Percentiles rank a stretch among this genome's conserved stretches.
These are phyloP conservation scores for Sordariomycetes sp. DNA, from an alignment of 2,329 filamentous ascomycete genomes.

Conservation along the genomic window DNA sequence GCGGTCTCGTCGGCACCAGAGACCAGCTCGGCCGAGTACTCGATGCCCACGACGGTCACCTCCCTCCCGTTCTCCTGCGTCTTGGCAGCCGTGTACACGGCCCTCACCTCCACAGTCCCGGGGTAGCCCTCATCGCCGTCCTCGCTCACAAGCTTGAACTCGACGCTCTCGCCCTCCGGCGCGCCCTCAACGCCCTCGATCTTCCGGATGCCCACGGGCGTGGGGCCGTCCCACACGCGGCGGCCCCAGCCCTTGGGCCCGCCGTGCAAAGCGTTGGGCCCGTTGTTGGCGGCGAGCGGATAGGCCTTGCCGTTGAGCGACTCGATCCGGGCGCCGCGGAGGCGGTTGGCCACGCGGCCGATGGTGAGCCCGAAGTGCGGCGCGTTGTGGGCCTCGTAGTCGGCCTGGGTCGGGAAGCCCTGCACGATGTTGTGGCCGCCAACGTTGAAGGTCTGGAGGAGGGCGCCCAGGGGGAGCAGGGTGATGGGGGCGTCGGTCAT, in stretches of 20 bases:
- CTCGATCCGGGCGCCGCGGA: conserved; percentile 60
- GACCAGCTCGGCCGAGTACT: conserved; percentile 80
- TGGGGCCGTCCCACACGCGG: conserved; percentile 64
- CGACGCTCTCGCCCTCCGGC: conserved; percentile 53
- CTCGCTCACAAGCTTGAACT: conserved; percentile 55
- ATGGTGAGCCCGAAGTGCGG: conserved; percentile 91
- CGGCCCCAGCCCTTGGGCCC: conserved; percentile 72
- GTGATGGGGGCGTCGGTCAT: conserved; percentile 42
- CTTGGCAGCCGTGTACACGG: conserved; percentile 69
- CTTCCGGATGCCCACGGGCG: conserved; percentile 37
- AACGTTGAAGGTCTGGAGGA: conserved; percentile 72
- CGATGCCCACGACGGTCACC: conserved; percentile 66
- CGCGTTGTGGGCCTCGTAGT: conserved; percentile 64
- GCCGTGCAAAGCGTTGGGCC: conserved; percentile 65
- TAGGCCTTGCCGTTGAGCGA: conserved; percentile 63
- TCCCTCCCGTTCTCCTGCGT: conserved; percentile 51
- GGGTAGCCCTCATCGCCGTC: conserved; percentile 89
- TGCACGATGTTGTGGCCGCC: conserved; percentile 79
- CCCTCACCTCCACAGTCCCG: conserved; percentile 66
- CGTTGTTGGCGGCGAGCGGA: conserved; percentile 64
- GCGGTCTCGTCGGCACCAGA: conserved; percentile 78
- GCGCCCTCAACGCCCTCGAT: conserved; percentile 40
- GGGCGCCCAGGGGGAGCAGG: conserved; percentile 67
- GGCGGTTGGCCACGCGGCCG: conserved; percentile 73
- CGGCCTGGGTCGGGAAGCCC: conserved; percentile 64